These are phyloP conservation scores for Prototheca cutis DNA, from an alignment of 163 green algal species.

Conservation along the genomic window DNA sequence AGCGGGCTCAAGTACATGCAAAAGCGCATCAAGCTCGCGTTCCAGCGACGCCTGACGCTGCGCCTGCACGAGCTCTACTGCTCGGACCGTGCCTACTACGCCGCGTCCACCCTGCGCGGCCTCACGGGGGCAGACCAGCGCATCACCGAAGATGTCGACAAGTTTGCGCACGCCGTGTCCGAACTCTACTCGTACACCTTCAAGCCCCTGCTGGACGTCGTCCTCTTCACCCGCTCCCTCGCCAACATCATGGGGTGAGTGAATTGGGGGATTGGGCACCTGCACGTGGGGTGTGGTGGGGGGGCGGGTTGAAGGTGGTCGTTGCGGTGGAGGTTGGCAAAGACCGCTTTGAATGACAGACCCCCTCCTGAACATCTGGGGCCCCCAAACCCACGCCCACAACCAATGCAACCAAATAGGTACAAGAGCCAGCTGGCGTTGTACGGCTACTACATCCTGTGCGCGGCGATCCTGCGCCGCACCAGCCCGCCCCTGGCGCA, in stretches of 20 bases:
- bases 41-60: conserved; percentile 58
- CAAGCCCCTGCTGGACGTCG: conserved; percentile 85
- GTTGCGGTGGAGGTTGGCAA: too few species aligned
- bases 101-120: conserved; percentile 67
- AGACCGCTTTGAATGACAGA: too few species aligned
- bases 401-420: too few species aligned
- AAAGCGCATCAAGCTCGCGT: conserved; percentile 77
- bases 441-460: conserved; percentile 80
- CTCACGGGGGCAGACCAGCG: conserved; percentile 80
- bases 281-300: too few species aligned
- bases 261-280: neutral
- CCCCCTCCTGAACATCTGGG: too few species aligned
- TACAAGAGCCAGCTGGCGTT: conserved; percentile 59
- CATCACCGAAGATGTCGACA: conserved; percentile 91
- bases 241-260: conserved; percentile 57
- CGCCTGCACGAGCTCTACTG: conserved; percentile 80
- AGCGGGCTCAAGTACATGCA: conserved; percentile 88
- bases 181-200: conserved; percentile 62
- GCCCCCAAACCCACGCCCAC: too few species aligned
- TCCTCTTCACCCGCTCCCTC: conserved; percentile 84
- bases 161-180: conserved; percentile 69
- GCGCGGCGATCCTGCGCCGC: conserved; percentile 53
- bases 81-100: conserved; percentile 83
- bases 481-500: conserved; percentile 69
- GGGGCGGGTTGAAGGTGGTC: too few species aligned